Evolutionary conservation across 345 rosid genomes (phyloP), one percentile per base, ranked within the genome.

Genomic region (Clarkia xantiana): DNA sequence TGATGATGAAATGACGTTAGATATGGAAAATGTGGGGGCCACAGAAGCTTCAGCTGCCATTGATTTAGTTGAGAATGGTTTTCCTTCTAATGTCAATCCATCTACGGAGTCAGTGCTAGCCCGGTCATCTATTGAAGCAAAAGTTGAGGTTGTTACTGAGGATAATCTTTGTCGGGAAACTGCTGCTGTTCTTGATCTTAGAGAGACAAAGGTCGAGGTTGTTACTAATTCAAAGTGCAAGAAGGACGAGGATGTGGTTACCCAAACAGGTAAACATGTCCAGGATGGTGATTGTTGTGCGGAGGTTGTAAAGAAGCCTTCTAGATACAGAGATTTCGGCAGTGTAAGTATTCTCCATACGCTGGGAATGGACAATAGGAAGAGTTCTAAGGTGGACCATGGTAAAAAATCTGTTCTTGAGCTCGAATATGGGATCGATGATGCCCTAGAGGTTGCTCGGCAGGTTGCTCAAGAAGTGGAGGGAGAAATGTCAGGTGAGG

Each of bases 401-500:
- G 61, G 54, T 57, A 70, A 65, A 54, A 72, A 67, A 16, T 67
- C 85, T 46, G 78, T 76, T 59, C 65, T 72, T 54, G 82, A 70
- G 23, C 64, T 62, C 15, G 98, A 91, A 42, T 78, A 75, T 67
- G 95, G 90, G 54, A 71, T 84, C 14, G 70, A 79, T 64, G 98
- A 91, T 80, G 90, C 98, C 59, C 66, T 91, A 44, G 94, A 84
- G 64, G 80, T 86, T 18, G 96, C 98, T 61, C 80, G 90, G 51
- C 79, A 76, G 62, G 87, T 91, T 47, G 98, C 98, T 47, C 87
- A 76, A 62, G 94, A 86, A 71, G 96, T 90, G 41, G 94, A 81
- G 58, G 76, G 84, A 70, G 94, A 86, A 59, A 88, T 81, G 22
- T 61, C 63, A 34, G 84, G 81, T 55, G 68, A 66, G 18, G 72